These are phyloP conservation scores for Chenopodium suecicum DNA, from an alignment of 148 eudicot genomes.

Conservation along the genomic window DNA sequence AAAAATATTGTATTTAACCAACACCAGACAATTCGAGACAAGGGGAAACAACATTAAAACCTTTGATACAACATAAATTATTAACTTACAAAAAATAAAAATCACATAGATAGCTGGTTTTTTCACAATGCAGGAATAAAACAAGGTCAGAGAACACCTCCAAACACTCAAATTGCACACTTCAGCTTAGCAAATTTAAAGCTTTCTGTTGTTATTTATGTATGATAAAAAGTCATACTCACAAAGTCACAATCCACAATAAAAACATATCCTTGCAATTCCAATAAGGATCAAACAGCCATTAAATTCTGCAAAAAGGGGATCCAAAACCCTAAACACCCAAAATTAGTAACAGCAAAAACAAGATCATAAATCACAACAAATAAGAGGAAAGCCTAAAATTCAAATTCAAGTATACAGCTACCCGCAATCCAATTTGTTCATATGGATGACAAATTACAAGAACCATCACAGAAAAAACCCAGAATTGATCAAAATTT, in stretches of 20 bases:
- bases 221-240: not conserved
- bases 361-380: not conserved
- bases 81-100: not conserved
- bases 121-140: not conserved
- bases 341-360: no score
- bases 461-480: not conserved
- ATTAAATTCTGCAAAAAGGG: not conserved
- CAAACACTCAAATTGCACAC: not conserved
- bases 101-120: not conserved
- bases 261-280: not conserved
- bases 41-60: not conserved
- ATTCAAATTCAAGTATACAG: not conserved
- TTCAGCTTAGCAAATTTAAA: not conserved
- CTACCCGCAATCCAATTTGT: not conserved
- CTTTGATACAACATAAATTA: not conserved
- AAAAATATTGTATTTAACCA: not conserved
- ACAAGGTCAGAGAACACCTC: not conserved
- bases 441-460: not conserved
- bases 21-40: not conserved
- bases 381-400: not conserved
- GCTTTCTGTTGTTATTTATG: not conserved
- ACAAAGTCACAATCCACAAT: not conserved
- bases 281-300: not conserved
- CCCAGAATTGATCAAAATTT: not conserved
- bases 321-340: not conserved